A percentile compares a stretch with the other conserved stretches of the same genome.
Conservation (phyloP, 768 basidiomycete species). For the Tulasnella sp. region DNA sequence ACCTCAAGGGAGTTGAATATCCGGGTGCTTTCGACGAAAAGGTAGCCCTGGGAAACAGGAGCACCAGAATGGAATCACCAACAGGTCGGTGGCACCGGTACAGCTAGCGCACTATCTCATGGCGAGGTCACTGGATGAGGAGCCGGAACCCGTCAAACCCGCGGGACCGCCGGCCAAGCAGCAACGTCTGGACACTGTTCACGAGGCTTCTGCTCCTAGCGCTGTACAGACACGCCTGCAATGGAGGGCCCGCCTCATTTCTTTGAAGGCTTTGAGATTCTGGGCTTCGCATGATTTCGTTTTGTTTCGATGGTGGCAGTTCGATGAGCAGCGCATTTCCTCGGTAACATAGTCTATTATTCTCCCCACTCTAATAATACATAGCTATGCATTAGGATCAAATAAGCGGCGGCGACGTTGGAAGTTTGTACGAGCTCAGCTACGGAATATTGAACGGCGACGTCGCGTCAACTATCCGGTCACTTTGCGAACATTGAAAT, state of each 20-base stretch:
- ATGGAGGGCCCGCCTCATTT: not conserved
- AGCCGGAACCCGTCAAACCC: not conserved
- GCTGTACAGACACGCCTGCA: not conserved
- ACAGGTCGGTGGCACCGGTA: not conserved
- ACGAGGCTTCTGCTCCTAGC: not conserved
- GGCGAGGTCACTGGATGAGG: not conserved
- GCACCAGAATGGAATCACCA: not conserved
- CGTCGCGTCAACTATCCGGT: not conserved
- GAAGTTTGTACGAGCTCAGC: not conserved
- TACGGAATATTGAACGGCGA: not conserved
- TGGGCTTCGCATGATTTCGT: too few relatives aligned
- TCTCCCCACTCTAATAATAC: not conserved
- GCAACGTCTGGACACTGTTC: not conserved
- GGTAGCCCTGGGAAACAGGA: not conserved
- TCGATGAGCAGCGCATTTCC: not conserved
- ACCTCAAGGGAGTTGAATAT: not conserved
- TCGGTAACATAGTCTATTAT: not conserved
- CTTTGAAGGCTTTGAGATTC: not conserved
- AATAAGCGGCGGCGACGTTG: not conserved
- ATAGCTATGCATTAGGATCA: not conserved
- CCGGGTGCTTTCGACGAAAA: not conserved
- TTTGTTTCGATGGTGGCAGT: not conserved
- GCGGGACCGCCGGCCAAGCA: not conserved
- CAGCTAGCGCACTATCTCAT: not conserved
- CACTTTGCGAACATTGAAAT: not conserved